Evolutionary conservation across 2,329 filamentous ascomycete genomes (phyloP), one percentile per base, ranked within the genome.

Genomic region (Ampelomyces quisqualis): DNA sequence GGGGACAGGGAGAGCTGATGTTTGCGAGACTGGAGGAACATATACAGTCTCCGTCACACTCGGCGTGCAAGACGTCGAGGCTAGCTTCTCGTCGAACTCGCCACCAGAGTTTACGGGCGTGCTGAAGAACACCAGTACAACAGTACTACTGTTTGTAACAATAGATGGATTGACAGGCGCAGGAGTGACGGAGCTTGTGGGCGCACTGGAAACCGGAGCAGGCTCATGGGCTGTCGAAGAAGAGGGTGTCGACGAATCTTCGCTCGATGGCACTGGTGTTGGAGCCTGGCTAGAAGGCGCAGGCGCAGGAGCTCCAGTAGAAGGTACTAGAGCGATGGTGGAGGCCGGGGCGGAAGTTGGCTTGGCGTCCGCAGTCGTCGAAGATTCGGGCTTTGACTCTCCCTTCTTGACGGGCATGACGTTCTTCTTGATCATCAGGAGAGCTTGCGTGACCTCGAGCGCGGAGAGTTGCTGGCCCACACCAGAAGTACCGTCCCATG

Each of bases 381-480:
- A 38, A 30, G 57, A 47, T 28, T 55, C 45, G 5, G 55, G 53
- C 28, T 55, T 40, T 7, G 45, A 15, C 10, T 49, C 56, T 5
- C 49, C 44, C 27, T 55, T 47, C 40, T 58, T 67, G 8, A 31
- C 55, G 4, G 64, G 65, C n/a, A 62, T 50, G 21, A 54, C 55
- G 30, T 52, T 51, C 31, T 64, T 53, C 44, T 62, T 58, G 34
- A 66, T 53, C 49, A 55, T 60, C 11, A 75, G 55, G 21, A 75
- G 61, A 5, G 67, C 60, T 45, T 74, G 72, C 4, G 72, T 68
- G 17, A 72, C 68, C 48, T 74, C 72, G 33, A 76, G 45, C 8
- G 71, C 73, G 4, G 62, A 64, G 23, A 75, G 54, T 52, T 75
- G 67, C 47, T 76, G 70, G 5, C 73, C 72, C 5, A 72, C 60